Evolutionary conservation across 140 eudicot species (phyloP), one percentile per base, ranked within the genome.

Genomic region (Ambrosia hybrid): DNA sequence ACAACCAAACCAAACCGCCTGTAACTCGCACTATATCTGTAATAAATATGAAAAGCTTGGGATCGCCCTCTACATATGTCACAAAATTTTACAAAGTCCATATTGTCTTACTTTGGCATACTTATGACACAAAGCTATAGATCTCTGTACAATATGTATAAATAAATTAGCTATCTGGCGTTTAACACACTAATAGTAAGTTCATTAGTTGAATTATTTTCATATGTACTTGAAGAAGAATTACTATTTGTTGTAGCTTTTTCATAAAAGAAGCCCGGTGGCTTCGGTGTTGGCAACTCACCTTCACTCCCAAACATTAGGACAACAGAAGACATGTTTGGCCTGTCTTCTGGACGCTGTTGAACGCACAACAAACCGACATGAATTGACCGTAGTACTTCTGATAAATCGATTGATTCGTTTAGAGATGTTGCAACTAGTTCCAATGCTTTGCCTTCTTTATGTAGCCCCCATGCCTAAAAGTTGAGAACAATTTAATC

Each of bases 361-460:
- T 84, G 88, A 14, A 84, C 83, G 66, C 83, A 84, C 16, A 84
- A 66, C 51, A 83, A 67, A 34, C 79, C 87, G 30, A 83, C 82
- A 14, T 79, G 87, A 58, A 83, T 76, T 17, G 87, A 80, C 48
- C 82, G 34, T 51, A 55, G 9, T 34, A 76, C 80, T 76, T 83
- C 84, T 14, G 65, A 61, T 37, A 56, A 9, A 26, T 67, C 36
- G 21, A 68, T 75, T 4, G 79, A 71, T 34, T 68, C 49, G 8
- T 10, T 33, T 37, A 79, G 9, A 56, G 72, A 49, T 46, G 17
- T 16, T 30, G 73, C 82, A 55, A 76, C 78, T 39, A 79, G 55
- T 51, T 79, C 84, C 57, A 62, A 5, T n/a, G 75, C 58, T 70
- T 60, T 70, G 14, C 81, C 81, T 52, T 79, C 87, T 51, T 51